Base-by-base conservation (phyloP, 2,329 filamentous ascomycete species). In the Pseudogymnoascus sp. region DNA sequence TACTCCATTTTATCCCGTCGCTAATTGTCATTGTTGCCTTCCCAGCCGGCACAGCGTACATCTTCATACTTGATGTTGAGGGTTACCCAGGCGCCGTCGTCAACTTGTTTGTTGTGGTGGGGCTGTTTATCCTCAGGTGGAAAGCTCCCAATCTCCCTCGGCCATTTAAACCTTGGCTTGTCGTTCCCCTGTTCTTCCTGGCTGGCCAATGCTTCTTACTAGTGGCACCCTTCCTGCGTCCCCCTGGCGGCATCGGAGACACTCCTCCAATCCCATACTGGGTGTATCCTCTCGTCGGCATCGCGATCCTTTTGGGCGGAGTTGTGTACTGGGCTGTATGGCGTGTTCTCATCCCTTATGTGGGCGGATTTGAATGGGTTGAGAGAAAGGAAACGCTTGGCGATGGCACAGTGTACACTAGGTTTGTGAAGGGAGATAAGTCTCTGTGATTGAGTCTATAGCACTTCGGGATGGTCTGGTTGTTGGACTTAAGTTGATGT, bases 1-100 rank as follows among this genome's bases (percentile, higher is more conserved):
- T 79, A 8, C 78, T 88, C 61, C 82, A 87, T 65, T 87, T 84
- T 70, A 75, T 86, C 28, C 83, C 84, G 25, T 87, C 84, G 2
- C 79, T 79, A n/a, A 72, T 87, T 25, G 79, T 82, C 4, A 83
- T 79, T 43, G 74, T 82, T 0, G 77, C 80, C 1, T 77, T 77
- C 2, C 80, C 80, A 7, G 78, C 79, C 3, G 73, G 73, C 7
- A 68, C 69, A 35, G 72, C 73, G 49, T 75, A 72, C 59, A 37
- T 59, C 41, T 75, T 75, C 67, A 70, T 75, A 23, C 67, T 75
- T 37, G 71, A 75, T 63, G 70, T 75, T 5, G 71, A 71, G 62
- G 71, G 72, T n/a, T 75, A 75, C 62, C 74, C 74, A 0, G 69
- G 69, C 9, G 70, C 70, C 4, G 65, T 74, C 5, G 67, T 75